A percentile compares a stretch with the other conserved stretches of the same genome.
Evolutionary conservation across 495 filamentous ascomycete genomes (phyloP).

Genomic region (Aspergillus ostianus): DNA sequence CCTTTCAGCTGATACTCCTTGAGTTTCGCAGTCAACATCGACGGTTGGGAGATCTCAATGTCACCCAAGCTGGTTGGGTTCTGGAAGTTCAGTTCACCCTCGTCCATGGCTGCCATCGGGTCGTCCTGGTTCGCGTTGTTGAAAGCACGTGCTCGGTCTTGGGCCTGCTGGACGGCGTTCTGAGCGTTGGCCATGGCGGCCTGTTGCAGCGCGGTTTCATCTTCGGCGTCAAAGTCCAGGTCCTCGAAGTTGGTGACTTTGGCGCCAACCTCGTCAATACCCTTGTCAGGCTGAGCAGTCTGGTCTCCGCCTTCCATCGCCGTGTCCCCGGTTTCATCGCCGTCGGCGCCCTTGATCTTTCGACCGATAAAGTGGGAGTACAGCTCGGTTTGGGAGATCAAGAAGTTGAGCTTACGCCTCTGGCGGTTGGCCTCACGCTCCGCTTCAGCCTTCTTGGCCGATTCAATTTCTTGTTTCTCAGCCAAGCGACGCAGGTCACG

Average conservation of each 20-base stretch:
- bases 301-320: slow-evolving; percentile 55
- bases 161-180: slow-evolving; percentile 91
- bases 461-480: slow-evolving; percentile 94
- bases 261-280: slow-evolving; percentile 47
- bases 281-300: slow-evolving; percentile 44
- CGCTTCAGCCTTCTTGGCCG: slow-evolving; percentile 92
- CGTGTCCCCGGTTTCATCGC: slow-evolving; percentile 82
- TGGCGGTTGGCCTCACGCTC: slow-evolving; percentile 96
- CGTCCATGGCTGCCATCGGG: slow-evolving; percentile 52
- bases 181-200: slow-evolving; percentile 96
- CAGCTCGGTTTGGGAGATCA: slow-evolving; percentile 97
- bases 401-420: slow-evolving; percentile 97
- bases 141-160: slow-evolving; percentile 88
- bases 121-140: slow-evolving; percentile 59
- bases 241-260: slow-evolving; percentile 93
- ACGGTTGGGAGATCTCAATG: slow-evolving; percentile 91
- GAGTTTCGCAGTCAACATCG: slow-evolving; percentile 86
- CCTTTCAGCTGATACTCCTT: slow-evolving; percentile 99
- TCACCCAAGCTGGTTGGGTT: slow-evolving; percentile 93
- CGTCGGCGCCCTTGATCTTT: slow-evolving; percentile 95
- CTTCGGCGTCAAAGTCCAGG: slow-evolving; percentile 93
- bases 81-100: slow-evolving; percentile 99
- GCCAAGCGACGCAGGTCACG: slow-evolving; percentile 90
- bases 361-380: slow-evolving; percentile 99
- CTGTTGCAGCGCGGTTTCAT: slow-evolving; percentile 75